These are phyloP conservation scores for Fonsecaea erecta DNA, from an alignment of 2,329 filamentous ascomycete species.

Conservation along the genomic window DNA sequence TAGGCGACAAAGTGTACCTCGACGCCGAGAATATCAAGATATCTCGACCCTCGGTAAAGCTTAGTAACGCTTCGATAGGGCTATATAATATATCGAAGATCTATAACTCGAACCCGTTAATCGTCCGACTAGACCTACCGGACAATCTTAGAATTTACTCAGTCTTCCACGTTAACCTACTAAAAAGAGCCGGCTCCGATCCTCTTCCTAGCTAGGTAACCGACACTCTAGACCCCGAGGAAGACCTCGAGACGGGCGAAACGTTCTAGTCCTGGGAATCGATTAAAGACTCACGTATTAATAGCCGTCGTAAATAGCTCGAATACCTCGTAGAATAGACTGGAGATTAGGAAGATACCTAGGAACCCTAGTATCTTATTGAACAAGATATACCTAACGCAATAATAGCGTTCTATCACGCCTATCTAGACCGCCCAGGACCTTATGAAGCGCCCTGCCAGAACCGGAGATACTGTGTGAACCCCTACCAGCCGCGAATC, in stretches of 20 bases:
- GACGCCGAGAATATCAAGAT: background rate
- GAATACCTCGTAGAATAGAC: slow-evolving; percentile 6
- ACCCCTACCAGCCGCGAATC: background rate
- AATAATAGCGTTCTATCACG: background rate
- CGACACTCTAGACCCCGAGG: background rate
- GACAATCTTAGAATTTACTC: background rate
- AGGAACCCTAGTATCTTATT: slow-evolving; percentile 6
- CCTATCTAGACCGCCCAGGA: background rate
- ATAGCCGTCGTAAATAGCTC: background rate
- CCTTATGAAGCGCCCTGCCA: background rate
- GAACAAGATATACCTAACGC: slow-evolving; percentile 1
- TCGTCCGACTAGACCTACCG: background rate
- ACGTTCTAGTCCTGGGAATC: slow-evolving; percentile 1
- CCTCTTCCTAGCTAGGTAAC: background rate
- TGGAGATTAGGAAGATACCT: slow-evolving; percentile 1
- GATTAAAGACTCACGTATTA: background rate
- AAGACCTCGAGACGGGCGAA: background rate
- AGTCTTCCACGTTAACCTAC: background rate
- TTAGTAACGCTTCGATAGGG: background rate
- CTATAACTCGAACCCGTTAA: background rate
- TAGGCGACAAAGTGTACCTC: background rate
- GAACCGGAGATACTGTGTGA: background rate
- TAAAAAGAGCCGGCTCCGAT: background rate
- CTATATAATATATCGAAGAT: background rate
- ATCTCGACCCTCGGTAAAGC: background rate